phyloP scores from a whole-genome alignment of 2,329 filamentous ascomycete species.

The Nigrospora osmanthi region DNA sequence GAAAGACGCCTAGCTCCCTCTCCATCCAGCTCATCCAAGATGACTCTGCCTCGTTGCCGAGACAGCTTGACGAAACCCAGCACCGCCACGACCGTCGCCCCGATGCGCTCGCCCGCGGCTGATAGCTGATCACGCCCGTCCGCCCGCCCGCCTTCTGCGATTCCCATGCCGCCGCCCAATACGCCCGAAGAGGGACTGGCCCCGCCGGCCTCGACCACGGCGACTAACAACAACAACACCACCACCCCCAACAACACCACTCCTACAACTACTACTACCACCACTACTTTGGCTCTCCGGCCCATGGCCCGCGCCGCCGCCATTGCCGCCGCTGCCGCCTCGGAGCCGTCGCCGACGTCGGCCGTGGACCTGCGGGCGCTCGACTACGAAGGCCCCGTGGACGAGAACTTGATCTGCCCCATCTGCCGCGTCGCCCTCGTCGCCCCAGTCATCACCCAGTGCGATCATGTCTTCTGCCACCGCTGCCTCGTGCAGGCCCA shows the following conservation, averaged over 20 bases:
- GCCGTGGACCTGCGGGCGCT: slow-evolving; percentile 35
- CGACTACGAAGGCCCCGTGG: slow-evolving; percentile 31
- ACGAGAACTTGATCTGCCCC: slow-evolving; percentile 42
- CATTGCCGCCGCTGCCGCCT: background rate
- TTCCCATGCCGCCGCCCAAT: slow-evolving; percentile 24
- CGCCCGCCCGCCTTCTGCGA: no score
- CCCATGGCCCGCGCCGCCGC: slow-evolving; percentile 11
- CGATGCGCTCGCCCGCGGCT: no score
- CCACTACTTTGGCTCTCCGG: slow-evolving; percentile 15
- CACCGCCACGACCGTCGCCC: no score
- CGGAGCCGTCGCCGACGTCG: slow-evolving; percentile 1
- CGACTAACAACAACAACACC: background rate
- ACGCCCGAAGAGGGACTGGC: slow-evolving; percentile 24
- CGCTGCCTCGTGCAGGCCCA: slow-evolving; percentile 42
- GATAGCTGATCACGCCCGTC: no score
- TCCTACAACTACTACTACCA: slow-evolving; percentile 2
- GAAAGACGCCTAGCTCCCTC: no score
- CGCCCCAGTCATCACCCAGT: slow-evolving; percentile 51
- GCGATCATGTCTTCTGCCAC: slow-evolving; percentile 59
- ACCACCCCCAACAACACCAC: background rate
- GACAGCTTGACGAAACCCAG: no score
- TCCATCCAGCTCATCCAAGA: no score
- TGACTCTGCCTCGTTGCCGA: no score
- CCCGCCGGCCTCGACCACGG: no score
- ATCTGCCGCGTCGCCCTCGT: slow-evolving; percentile 55